Percentiles rank a stretch among this genome's conserved stretches.
Conservation (phyloP, 148 eudicot genomes). For the Linanthus parryae region DNA sequence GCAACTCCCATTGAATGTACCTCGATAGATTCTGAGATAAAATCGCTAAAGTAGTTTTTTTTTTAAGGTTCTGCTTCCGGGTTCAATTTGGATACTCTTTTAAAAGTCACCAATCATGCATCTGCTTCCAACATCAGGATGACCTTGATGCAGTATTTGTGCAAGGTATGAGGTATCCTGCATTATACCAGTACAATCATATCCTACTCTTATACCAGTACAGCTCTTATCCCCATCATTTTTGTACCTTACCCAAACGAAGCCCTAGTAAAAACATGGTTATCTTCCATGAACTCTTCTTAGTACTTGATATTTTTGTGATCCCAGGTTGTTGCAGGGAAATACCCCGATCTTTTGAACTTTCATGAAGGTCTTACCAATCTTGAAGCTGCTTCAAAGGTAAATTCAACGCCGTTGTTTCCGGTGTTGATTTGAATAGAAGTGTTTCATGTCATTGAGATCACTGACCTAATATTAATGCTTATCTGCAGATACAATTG, state of each 20-base stretch:
- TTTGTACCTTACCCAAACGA: no score
- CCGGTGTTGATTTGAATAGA: no score
- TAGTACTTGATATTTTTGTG: no score
- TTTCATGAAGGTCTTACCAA: slow-evolving; percentile 64
- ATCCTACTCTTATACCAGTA: no score
- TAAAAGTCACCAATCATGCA: slow-evolving; percentile 82
- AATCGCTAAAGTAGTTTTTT: no score
- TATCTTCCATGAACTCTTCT: no score
- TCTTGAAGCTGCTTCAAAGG: slow-evolving; percentile 88
- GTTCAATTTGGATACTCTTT: slow-evolving; percentile 85
- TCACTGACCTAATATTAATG: no score
- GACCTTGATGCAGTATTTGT: slow-evolving; percentile 93
- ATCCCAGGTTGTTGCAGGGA: slow-evolving; percentile 53
- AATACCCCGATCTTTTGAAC: slow-evolving; percentile 61
- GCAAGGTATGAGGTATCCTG: slow-evolving; percentile 47
- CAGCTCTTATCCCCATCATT: no score
- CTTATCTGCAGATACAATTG: slow-evolving; percentile 80
- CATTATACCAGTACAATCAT: no score
- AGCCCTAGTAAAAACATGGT: no score
- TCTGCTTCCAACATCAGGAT: slow-evolving; percentile 82
- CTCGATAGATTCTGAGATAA: not conserved
- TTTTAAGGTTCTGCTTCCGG: slow-evolving; percentile 73
- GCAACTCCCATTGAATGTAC: not conserved
- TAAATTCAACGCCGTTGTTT: no score
- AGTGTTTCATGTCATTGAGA: no score